phyloP scores from a whole-genome alignment of 31 red algal genomes.

The Bonnemaisonia californica region DNA sequence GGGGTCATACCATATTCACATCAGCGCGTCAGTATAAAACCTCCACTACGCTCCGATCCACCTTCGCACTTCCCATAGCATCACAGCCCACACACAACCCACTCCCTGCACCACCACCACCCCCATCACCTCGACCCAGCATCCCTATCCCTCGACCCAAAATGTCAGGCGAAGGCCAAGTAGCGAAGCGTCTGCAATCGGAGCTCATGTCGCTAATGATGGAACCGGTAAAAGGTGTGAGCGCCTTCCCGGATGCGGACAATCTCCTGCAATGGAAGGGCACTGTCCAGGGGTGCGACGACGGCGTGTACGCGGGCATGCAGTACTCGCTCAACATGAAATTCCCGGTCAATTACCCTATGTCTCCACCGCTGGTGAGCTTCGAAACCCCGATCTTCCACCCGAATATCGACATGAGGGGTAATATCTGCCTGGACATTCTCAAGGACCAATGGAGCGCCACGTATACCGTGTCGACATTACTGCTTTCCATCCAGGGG shows the following conservation, averaged over 20 bases:
- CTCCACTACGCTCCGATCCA: no score
- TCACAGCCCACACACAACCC: constrained; percentile 7
- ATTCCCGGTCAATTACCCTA: constrained; percentile 79
- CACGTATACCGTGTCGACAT: constrained; percentile 75
- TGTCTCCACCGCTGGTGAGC: constrained; percentile 73
- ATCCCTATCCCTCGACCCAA: not conserved
- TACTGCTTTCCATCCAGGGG: constrained; percentile 80
- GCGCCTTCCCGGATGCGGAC: constrained; percentile 86
- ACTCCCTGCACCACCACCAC: not conserved
- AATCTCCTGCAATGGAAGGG: constrained; percentile 67
- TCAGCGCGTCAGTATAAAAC: no score
- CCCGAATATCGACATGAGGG: constrained; percentile 94
- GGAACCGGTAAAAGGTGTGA: constrained; percentile 77
- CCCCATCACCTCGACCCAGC: not conserved
- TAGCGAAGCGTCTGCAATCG: constrained; percentile 85
- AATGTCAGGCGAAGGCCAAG: constrained; percentile 19
- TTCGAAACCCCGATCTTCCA: constrained; percentile 89
- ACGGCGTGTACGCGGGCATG: constrained; percentile 70
- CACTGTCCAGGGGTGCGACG: constrained; percentile 55
- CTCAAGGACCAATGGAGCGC: constrained; percentile 94
- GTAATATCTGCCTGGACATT: constrained; percentile 94
- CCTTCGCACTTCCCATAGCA: no score
- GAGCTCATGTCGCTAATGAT: constrained; percentile 89
- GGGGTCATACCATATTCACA: no score
- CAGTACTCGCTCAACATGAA: constrained; percentile 60